Evolutionary conservation across 2,329 filamentous ascomycete species (phyloP), one percentile per base, ranked within the genome.

Genomic region (Bipolaris cookei): DNA sequence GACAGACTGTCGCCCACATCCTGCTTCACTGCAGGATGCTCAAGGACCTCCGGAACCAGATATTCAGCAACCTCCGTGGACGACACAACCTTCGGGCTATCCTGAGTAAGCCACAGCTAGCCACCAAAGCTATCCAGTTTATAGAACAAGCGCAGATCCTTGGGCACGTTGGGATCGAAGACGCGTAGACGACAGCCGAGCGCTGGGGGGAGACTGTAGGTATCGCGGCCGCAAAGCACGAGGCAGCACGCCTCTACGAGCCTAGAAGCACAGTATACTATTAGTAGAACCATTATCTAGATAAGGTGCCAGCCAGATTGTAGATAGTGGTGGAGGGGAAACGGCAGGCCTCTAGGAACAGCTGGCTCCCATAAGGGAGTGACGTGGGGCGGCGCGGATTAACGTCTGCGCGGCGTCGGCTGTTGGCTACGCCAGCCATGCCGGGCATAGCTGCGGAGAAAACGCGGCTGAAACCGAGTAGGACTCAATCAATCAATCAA

Each of bases 71-170:
- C 63, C 59, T 63, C 6, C 47, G 49, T 11, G 49, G 57, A 61
- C 59, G 56, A 54, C 13, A 66, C 49, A 59, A 61, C 51, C 51
- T 65, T 48, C 35, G 37, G 51, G 41, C 54, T 11, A 60, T 64
- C 37, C 48, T 65, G 47, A 35, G 32, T n/a, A 58, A 50, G 52
- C 60, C 28, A 50, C 47, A 64, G 51, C 42, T 64, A 48, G 37
- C 51, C n/a, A 54, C 55, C 32, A 61, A 63, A 63, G 57, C 62
- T 18, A 62, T 61, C 56, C 1, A 64, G 39, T 59, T 39, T 59
- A 35, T 66, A 51, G 58, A 65, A 37, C 54, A 65, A 43, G 56
- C 56, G 61, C 55, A 64, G 62, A 67, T 65, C 58, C 56, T 67
- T 65, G 38, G 62, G 61, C 53, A 54, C n/a, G 28, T 54, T 13